These are phyloP conservation scores for Puccinia polysora DNA, from an alignment of 1,284 basidiomycete genomes.

Conservation along the genomic window DNA sequence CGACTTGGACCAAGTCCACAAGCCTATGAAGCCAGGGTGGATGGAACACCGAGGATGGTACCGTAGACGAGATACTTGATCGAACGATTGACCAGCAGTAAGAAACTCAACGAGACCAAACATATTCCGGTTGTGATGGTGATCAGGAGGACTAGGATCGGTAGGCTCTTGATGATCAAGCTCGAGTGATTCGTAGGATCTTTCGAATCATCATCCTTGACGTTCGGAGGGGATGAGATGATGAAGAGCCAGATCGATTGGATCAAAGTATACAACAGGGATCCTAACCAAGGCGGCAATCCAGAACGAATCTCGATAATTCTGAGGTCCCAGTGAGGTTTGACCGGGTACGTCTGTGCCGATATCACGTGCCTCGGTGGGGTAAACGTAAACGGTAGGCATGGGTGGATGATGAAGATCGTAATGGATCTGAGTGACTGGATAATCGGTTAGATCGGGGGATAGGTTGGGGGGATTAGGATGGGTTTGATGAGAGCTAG, in stretches of 20 bases:
- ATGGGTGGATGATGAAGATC: neutral
- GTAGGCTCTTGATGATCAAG: slow-evolving; percentile 17
- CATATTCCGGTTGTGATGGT: slow-evolving; percentile 28
- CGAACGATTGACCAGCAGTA: slow-evolving; percentile 31
- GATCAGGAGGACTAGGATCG: slow-evolving; percentile 24
- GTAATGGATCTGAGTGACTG: slow-evolving; percentile 7
- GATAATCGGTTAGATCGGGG: slow-evolving; percentile 4
- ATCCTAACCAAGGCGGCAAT: slow-evolving; percentile 30
- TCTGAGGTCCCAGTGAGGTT: slow-evolving; percentile 26
- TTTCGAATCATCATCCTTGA: neutral
- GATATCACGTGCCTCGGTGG: slow-evolving; percentile 39
- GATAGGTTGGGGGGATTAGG: neutral
- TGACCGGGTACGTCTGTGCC: slow-evolving; percentile 38
- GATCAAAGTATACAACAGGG: slow-evolving; percentile 29
- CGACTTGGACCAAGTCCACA: slow-evolving; percentile 38
- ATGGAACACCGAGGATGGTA: slow-evolving; percentile 24
- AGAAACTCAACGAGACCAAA: slow-evolving; percentile 12
- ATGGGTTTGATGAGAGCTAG: neutral
- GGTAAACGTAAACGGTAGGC: slow-evolving; percentile 32
- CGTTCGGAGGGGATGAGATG: neutral
- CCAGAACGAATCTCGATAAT: slow-evolving; percentile 39
- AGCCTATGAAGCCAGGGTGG: slow-evolving; percentile 25
- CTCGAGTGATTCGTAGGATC: neutral
- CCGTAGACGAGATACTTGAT: slow-evolving; percentile 38
- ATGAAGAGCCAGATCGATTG: slow-evolving; percentile 25